Evolutionary conservation across 2,329 filamentous ascomycete genomes (phyloP).

Genomic region (Venturia carpophila): DNA sequence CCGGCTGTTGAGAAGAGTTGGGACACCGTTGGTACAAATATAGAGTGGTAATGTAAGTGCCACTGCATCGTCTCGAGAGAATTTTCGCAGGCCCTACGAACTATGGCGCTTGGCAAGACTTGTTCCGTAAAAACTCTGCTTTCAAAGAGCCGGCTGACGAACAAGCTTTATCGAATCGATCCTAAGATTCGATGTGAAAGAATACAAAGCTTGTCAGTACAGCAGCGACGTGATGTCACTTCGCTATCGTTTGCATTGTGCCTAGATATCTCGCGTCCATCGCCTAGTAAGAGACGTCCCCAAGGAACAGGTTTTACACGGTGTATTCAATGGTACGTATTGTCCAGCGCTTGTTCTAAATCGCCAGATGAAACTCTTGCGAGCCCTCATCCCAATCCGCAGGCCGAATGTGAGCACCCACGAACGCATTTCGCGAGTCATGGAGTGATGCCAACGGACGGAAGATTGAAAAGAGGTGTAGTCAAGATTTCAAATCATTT

Average conservation of each 20-base stretch:
- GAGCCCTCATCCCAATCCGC: background rate
- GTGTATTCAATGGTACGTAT: background rate
- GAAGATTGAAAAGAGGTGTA: background rate
- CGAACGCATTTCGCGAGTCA: background rate
- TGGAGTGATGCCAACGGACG: background rate
- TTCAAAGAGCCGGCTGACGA: background rate
- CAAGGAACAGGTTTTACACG: too few relatives aligned
- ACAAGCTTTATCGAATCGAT: background rate
- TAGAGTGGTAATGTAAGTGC: background rate
- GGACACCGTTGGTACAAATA: background rate
- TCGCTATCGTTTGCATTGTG: background rate
- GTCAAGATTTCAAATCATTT: background rate
- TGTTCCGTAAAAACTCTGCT: background rate
- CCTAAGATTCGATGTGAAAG: background rate
- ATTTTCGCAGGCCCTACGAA: background rate
- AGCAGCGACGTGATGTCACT: background rate
- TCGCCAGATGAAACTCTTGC: background rate
- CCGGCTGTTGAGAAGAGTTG: background rate
- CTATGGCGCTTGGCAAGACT: background rate
- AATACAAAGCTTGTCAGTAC: background rate
- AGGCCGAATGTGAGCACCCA: background rate
- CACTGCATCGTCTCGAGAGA: background rate
- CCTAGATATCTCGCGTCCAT: background rate
- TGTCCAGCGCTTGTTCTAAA: background rate
- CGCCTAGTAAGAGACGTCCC: background rate